Conservation (phyloP, 2,329 filamentous ascomycete species). For the Zymoseptoria crescenta region DNA sequence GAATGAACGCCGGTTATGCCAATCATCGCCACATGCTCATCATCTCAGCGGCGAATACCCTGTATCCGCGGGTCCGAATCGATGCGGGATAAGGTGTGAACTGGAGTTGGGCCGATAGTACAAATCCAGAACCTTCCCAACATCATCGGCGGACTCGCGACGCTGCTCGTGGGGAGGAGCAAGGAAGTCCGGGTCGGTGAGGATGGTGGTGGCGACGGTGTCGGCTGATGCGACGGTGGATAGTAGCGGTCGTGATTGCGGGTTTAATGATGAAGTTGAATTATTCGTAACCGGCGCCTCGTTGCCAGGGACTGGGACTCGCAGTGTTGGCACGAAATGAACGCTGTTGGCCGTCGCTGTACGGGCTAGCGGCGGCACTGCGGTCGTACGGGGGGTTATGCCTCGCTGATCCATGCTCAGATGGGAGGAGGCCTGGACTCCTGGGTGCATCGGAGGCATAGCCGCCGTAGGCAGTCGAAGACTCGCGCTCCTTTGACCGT, state of each 20-base stretch:
- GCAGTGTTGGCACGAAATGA: slow-evolving; percentile 33
- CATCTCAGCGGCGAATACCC: neutral
- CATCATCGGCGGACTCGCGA: slow-evolving; percentile 8
- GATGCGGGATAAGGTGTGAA: neutral
- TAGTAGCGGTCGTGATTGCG: slow-evolving; percentile 8
- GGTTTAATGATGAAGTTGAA: neutral
- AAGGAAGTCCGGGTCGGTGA: slow-evolving; percentile 8
- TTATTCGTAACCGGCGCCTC: slow-evolving; percentile 57
- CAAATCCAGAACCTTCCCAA: slow-evolving; percentile 12
- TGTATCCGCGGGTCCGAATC: neutral
- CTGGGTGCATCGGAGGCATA: slow-evolving; percentile 34
- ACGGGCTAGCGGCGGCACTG: slow-evolving; percentile 31
- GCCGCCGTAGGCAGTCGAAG: slow-evolving; percentile 9
- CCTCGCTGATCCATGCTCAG: slow-evolving; percentile 31
- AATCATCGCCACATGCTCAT: neutral
- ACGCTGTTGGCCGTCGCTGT: slow-evolving; percentile 13
- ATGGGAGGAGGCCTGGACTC: slow-evolving; percentile 44
- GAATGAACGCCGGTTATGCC: neutral
- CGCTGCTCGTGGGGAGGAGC: slow-evolving; percentile 1
- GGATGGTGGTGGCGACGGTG: slow-evolving; percentile 15
- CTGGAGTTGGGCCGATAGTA: slow-evolving; percentile 7
- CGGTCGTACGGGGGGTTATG: slow-evolving; percentile 33
- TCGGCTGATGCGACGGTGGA: slow-evolving; percentile 13
- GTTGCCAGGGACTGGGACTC: slow-evolving; percentile 56
- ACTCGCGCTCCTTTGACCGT: slow-evolving; percentile 31